Evolutionary conservation across 1,284 basidiomycete genomes (phyloP).

Genomic region (Trichosporon inkin): DNA sequence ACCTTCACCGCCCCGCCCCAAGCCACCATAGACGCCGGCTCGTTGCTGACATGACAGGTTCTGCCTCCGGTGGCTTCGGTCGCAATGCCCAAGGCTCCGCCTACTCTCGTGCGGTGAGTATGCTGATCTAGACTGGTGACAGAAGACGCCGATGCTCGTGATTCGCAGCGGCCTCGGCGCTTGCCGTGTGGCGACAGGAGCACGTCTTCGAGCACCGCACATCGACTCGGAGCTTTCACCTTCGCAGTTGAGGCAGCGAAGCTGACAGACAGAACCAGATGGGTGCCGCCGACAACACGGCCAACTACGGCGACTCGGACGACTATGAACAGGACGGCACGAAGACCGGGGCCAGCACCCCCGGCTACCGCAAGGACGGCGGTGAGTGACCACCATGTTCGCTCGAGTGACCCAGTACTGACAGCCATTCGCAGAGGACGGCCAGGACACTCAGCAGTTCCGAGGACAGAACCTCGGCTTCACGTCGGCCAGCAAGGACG

Average conservation of each 20-base stretch:
- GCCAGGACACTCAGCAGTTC: conserved; percentile 21
- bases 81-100: conserved; percentile 35
- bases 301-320: conserved; percentile 5
- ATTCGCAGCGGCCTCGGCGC: not conserved
- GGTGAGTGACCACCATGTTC: conserved; percentile 23
- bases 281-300: conserved; percentile 19
- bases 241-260: too few relatives aligned
- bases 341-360: conserved; percentile 38
- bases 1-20: not conserved
- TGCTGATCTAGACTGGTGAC: not conserved
- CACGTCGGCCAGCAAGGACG: conserved; percentile 17
- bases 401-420: not conserved
- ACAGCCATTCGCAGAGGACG: conserved; percentile 9
- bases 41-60: conserved; percentile 26
- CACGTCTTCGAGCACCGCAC: too few relatives aligned
- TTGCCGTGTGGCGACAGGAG: not conserved
- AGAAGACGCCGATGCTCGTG: not conserved
- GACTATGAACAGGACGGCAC: conserved; percentile 22
- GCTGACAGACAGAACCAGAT: conserved; percentile 28
- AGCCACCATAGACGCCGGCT: not conserved
- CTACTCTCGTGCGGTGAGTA: conserved; percentile 35
- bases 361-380: conserved; percentile 38
- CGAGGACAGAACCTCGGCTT: conserved; percentile 25
- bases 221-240: too few relatives aligned
- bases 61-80: conserved; percentile 41